Evolutionary conservation across 2,329 filamentous ascomycete genomes (phyloP), one percentile per base, ranked within the genome.

Genomic region (Xylariaceae sp.): DNA sequence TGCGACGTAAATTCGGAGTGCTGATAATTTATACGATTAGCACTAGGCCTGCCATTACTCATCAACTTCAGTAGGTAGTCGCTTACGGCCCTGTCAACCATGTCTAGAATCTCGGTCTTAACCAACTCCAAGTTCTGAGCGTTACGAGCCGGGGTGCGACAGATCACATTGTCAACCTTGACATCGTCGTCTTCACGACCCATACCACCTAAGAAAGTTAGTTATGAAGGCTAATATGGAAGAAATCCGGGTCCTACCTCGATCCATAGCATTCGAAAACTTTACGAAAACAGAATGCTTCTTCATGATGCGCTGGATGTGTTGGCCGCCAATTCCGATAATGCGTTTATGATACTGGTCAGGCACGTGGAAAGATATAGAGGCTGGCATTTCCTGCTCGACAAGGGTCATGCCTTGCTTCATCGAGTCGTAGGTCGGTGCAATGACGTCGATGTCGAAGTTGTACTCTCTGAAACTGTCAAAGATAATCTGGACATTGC

Each of bases 201-300:
- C 75, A 96, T 89, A 31, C 93, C 89, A 62, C 80, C 77, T 74
- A 54, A 29, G 48, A 56, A 26, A 29, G 48, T 62, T 14, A 58
- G 51, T 12, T n/a, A 29, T 46, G 17, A 44, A 21, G 3, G 24
- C 11, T 26, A 24, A 21, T 4, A 53, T 6, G 29, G 36, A 33
- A 9, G 17, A 14, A 11, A 28, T 24, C 8, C n/a, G 41, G 12
- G 34, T 53, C 65, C 31, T 69, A 78, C 92, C 95, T 71, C 95
- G 89, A 72, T 99, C 95, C 93, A 98, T 98, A 14, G 95, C 95
- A 68, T 99, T 99, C 64, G 92, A 96, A 71, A 99, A 99, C 74
- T 99, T 99, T 78, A 99, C 95, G 69, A 99, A 99, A 66, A 99
- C 95, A 0, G 95, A 98, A 76, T 99, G 96, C 78, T 98, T 98